A percentile compares a stretch with the other conserved stretches of the same genome.
Evolutionary conservation across 1,284 basidiomycete genomes (phyloP).

Genomic region (Ustilago cynodontis): DNA sequence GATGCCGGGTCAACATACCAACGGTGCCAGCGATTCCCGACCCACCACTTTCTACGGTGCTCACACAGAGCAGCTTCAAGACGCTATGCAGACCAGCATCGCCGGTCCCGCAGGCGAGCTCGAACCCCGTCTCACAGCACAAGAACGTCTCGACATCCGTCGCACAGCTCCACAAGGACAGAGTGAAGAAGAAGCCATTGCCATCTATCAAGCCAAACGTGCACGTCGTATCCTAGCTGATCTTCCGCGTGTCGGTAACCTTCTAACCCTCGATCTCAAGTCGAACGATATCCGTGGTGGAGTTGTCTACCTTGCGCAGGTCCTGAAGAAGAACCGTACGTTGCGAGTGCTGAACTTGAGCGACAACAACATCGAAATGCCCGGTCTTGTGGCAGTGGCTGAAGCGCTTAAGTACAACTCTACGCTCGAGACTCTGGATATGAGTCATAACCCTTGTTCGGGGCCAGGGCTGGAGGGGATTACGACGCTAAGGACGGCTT

Average conservation of each 20-base stretch:
- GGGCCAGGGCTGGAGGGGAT: conserved; percentile 84
- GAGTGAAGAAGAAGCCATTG: conserved; percentile 55
- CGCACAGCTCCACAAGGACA: conserved; percentile 21
- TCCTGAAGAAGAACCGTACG: conserved; percentile 93
- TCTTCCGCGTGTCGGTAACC: conserved; percentile 83
- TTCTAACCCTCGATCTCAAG: conserved; percentile 89
- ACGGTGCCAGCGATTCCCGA: conserved; percentile 3
- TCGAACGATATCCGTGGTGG: conserved; percentile 87
- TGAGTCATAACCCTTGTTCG: conserved; percentile 92
- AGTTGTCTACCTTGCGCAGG: conserved; percentile 90
- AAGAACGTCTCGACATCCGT: conserved; percentile 37
- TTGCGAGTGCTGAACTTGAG: conserved; percentile 92
- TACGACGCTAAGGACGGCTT: conserved; percentile 78
- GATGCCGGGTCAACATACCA: conserved; percentile 39
- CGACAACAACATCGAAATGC: conserved; percentile 90
- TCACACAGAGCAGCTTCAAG: conserved; percentile 48
- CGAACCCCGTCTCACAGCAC: conserved; percentile 35
- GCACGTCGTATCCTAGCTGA: conserved; percentile 72
- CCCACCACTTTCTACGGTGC: conserved; percentile 39
- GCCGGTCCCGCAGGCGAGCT: conserved; percentile 32
- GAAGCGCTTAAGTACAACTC: conserved; percentile 97
- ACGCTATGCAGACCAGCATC: conserved; percentile 48
- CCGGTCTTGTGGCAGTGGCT: conserved; percentile 83
- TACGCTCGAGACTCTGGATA: conserved; percentile 90
- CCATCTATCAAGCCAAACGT: conserved; percentile 54